Base-by-base conservation (phyloP, 2,329 filamentous ascomycete species). In the Beauveria pseudobassiana region DNA sequence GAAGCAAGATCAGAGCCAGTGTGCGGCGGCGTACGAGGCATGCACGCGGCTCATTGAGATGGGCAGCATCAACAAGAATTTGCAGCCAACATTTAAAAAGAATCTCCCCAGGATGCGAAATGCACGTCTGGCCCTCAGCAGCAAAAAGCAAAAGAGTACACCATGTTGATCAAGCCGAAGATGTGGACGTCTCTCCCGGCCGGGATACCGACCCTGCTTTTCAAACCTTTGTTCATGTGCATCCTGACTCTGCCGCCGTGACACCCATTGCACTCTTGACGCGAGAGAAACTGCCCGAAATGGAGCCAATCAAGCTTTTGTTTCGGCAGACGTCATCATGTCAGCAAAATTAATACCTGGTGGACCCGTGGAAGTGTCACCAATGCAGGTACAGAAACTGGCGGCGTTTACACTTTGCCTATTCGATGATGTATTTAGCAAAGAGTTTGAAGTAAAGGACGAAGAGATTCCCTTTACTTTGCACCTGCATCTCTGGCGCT, bases 401-500 rank as follows among this genome's bases (percentile, higher is more conserved):
- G 86, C 85, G 0, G 74, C 72, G 0, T 96, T 95, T 70, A 96
- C 90, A 0, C 75, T 96, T 46, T 80, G 82, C 5, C 74, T 96
- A 0, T 97, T 96, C 72, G 77, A 84, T 18, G 91, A 98, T 67
- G 78, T 97, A 0, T 98, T 96, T 76, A 93, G 92, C 73, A 99
- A 99, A 72, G 80, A 81, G 3, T 99, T 91, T 68, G 85, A 89
- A 54, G 77, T 83, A 0, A 79, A 85, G 18, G 67, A 78, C 0
- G 73, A 80, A 1, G 85, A 87, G 30, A 82, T 96, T 71, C 88
- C 92, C 0, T 99, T 73, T 96, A 92, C 77, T 70, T 97, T 16
- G 89, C 86, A 0, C 93, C 95, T 0, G 69, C 30, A 74, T 9
- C 54, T 20, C 0, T 46, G 68, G 10, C 48, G 43, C 1, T 75